Evolutionary conservation across 495 filamentous ascomycete species (phyloP).

Genomic region (Copromyces sp.): DNA sequence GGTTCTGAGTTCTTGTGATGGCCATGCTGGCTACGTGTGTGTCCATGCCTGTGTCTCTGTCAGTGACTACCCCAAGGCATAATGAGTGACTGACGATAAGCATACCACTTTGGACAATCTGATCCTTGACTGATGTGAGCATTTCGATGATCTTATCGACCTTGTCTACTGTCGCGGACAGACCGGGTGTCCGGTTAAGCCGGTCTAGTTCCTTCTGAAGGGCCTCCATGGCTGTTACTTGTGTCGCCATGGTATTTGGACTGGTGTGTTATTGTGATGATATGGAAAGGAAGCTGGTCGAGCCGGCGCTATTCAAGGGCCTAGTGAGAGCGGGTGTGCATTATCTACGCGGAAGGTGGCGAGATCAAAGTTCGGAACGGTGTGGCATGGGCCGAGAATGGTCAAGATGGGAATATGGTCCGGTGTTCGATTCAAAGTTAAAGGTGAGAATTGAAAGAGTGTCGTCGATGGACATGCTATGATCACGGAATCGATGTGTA

Average conservation of each 20-base stretch:
- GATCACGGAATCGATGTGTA: neutral
- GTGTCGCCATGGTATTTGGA: constrained; percentile 1
- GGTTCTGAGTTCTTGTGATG: constrained; percentile 74
- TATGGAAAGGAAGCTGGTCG: neutral
- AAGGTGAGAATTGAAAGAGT: neutral
- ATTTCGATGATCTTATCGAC: constrained; percentile 72
- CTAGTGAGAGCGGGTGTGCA: neutral
- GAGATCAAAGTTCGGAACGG: neutral
- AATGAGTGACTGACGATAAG: neutral
- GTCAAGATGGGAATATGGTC: neutral
- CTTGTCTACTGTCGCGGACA: constrained; percentile 60
- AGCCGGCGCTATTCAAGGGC: neutral
- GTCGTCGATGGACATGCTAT: neutral
- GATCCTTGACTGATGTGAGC: constrained; percentile 59
- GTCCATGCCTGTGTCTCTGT: constrained; percentile 37
- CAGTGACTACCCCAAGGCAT: neutral
- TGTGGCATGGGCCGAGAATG: neutral
- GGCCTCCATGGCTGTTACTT: constrained; percentile 10
- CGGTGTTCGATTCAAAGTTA: neutral
- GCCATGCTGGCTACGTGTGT: constrained; percentile 57
- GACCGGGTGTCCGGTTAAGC: constrained; percentile 58
- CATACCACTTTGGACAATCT: constrained; percentile 53
- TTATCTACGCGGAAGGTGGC: neutral
- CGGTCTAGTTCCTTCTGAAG: constrained; percentile 65
- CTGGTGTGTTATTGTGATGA: neutral